Conservation (phyloP, 1,284 basidiomycete species). For the Tilletia caries region DNA sequence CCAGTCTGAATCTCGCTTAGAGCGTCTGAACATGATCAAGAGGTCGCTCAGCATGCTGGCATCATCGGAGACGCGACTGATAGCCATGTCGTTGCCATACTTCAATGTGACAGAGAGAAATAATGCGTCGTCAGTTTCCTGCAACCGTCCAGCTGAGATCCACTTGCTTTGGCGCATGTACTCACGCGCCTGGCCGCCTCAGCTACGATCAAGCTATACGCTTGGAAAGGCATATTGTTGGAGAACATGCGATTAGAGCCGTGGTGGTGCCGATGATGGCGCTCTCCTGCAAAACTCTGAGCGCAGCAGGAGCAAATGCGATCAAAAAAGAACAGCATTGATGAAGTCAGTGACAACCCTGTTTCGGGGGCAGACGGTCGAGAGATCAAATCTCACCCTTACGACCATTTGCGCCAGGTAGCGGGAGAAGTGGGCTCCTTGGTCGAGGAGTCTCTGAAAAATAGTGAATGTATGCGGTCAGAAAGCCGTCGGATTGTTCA, state of each 20-base stretch:
- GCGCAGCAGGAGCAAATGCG: not conserved
- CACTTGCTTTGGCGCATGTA: not conserved
- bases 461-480: too few relatives aligned
- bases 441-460: not conserved
- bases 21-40: not conserved
- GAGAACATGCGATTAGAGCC: not conserved
- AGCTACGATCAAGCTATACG: not conserved
- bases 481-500: too few relatives aligned
- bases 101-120: not conserved
- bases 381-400: not conserved
- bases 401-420: not conserved
- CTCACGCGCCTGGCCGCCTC: not conserved
- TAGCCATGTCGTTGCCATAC: not conserved
- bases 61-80: not conserved
- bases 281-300: not conserved
- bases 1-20: not conserved
- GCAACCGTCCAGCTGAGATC: not conserved
- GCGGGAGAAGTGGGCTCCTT: not conserved
- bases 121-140: not conserved
- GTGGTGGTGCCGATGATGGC: not conserved
- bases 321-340: not conserved
- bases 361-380: too few relatives aligned
- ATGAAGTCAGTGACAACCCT: too few relatives aligned
- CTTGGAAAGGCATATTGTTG: not conserved
- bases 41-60: not conserved